These are phyloP conservation scores for Inonotus obliquus DNA, from an alignment of 1,284 basidiomycete species.

Conservation along the genomic window DNA sequence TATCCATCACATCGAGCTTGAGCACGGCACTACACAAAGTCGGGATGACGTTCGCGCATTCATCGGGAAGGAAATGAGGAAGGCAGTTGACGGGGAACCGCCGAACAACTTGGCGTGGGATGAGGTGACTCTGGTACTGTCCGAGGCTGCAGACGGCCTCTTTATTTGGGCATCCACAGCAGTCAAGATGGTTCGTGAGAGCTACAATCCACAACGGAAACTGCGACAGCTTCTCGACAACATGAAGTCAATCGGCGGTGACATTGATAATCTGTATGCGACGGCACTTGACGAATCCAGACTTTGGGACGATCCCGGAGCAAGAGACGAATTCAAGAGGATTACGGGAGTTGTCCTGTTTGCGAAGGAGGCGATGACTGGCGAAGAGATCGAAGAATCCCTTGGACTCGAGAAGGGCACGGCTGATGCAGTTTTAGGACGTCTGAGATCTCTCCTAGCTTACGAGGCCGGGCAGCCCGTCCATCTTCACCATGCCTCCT, in stretches of 20 bases:
- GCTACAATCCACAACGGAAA: not conserved
- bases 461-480: not conserved
- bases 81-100: too few relatives aligned
- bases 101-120: not conserved
- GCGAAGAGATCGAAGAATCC: not conserved
- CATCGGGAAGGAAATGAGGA: not conserved
- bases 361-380: not conserved
- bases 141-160: not conserved
- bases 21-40: not conserved
- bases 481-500: not conserved
- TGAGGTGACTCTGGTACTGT: not conserved
- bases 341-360: not conserved
- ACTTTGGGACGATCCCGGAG: not conserved
- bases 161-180: conserved; percentile 4
- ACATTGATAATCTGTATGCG: not conserved
- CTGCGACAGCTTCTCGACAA: not conserved
- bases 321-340: not conserved
- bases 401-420: not conserved
- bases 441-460: not conserved
- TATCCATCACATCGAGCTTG: not conserved
- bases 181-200: not conserved
- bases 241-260: not conserved
- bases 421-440: not conserved
- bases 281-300: not conserved
- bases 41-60: not conserved